Evolutionary conservation across 768 basidiomycete species (phyloP), one percentile per base, ranked within the genome.

Genomic region (Cyclocybe cylindracea): DNA sequence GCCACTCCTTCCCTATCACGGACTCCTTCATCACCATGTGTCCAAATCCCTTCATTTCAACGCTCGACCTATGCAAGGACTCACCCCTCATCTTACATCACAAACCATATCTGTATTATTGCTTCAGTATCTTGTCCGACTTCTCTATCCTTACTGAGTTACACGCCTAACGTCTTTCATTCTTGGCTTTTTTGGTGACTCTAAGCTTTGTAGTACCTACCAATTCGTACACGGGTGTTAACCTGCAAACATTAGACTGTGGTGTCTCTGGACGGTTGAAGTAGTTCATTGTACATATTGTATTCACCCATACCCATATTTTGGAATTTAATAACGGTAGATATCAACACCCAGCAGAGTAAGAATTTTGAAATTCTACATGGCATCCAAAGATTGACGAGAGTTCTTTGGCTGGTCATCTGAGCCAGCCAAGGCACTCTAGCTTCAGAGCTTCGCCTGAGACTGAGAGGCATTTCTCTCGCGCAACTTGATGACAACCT

Each of bases 401-500:
- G 24, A 24, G 24, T 24, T 24, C 24, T 24, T 5, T 2, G 24
- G 24, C 24, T 24, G 24, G 24, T 24, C 24, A 24, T 24, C 24
- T 24, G 24, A 24, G 24, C 24, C 5, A 5, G 24, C 24, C 5
- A 24, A 24, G 24, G 24, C 3, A 3, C 24, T 3, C 24, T 24
- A 24, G 24, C 16, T 37, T 32, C 9, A 48, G 39, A 19, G 39
- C 10, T 48, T 38, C 19, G 39, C 38, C 29, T 48, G 47, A 33
- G 39, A 9, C 33, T 45, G 4, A 7, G 6, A 33, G 36, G 9
- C 36, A 45, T 45, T 45, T 18, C 29, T 35, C n/a, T 50, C 44
- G 44, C 57, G 47, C 44, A 89, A 62, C 54, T 70, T 78, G 48
- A 88, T 67, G 34, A 91, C 83, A 29, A 92, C 80, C 67, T 92